Conservation (phyloP, 1,284 basidiomycete species). For the Moniliella sp. region DNA sequence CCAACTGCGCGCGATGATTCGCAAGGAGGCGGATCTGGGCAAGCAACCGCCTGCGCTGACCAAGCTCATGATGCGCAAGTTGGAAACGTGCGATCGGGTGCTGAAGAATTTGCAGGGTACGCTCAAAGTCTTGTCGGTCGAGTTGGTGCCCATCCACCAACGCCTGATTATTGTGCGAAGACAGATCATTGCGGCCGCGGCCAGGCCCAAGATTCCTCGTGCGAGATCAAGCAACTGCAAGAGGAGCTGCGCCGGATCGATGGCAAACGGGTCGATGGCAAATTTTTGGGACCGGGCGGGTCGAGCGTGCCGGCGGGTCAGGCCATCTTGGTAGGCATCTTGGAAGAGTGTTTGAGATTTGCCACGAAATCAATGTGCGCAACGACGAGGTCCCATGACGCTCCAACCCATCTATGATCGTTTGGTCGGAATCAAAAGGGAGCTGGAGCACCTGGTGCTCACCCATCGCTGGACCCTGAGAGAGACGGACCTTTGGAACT, state of each 20-base stretch:
- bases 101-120: slow-evolving; percentile 21
- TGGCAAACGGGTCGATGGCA: slow-evolving; percentile 57
- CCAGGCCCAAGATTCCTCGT: slow-evolving; percentile 61
- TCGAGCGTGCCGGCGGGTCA: slow-evolving; percentile 67
- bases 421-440: slow-evolving; percentile 61
- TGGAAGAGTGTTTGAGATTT: slow-evolving; percentile 94
- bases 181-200: slow-evolving; percentile 66
- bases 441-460: slow-evolving; percentile 68
- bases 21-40: slow-evolving; percentile 40
- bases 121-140: slow-evolving; percentile 30
- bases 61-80: slow-evolving; percentile 67
- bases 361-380: slow-evolving; percentile 80
- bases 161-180: slow-evolving; percentile 67
- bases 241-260: slow-evolving; percentile 85
- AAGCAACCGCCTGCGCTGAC: slow-evolving; percentile 70
- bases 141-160: slow-evolving; percentile 37
- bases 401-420: slow-evolving; percentile 88
- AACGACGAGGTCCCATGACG: slow-evolving; percentile 68
- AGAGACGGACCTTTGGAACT: slow-evolving; percentile 62
- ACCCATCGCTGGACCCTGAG: slow-evolving; percentile 91
- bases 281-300: slow-evolving; percentile 79
- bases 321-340: slow-evolving; percentile 46
- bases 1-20: slow-evolving; percentile 27
- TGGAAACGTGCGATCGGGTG: slow-evolving; percentile 52
- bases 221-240: slow-evolving; percentile 65